Evolutionary conservation across 1,139 yeast genomes (phyloP).

Genomic region (Kodamaea derodonti): DNA sequence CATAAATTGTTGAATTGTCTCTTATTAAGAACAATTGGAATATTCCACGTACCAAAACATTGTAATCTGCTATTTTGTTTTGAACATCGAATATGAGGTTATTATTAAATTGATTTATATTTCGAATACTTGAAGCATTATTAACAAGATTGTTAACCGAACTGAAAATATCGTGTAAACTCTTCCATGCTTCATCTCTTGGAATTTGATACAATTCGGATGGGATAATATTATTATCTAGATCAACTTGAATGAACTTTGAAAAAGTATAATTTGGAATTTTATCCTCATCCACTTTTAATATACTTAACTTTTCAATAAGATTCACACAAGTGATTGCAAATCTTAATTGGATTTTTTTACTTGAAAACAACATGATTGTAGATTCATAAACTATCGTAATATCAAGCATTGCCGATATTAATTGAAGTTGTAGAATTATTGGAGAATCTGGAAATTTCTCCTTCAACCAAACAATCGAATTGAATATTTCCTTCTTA

Average conservation of each 20-base stretch:
- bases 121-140: constrained; percentile 20
- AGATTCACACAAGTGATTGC: constrained; percentile 1
- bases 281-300: constrained; percentile 4
- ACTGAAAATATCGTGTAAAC: constrained; percentile 32
- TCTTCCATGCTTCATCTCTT: constrained; percentile 23
- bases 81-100: constrained; percentile 34
- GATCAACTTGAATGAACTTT: constrained; percentile 51
- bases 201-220: constrained; percentile 30
- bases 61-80: constrained; percentile 24
- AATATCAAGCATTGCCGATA: constrained; percentile 24
- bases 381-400: constrained; percentile 23
- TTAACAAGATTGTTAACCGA: constrained; percentile 25
- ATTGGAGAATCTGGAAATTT: constrained; percentile 12
- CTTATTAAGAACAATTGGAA: constrained; percentile 59
- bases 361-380: constrained; percentile 5
- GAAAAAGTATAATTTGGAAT: constrained; percentile 33
- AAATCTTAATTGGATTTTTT: background rate
- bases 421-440: constrained; percentile 25
- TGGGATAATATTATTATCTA: constrained; percentile 60
- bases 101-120: constrained; percentile 31
- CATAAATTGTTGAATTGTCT: constrained; percentile 54
- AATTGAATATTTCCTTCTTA: background rate
- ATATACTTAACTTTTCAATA: constrained; percentile 11
- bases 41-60: constrained; percentile 58
- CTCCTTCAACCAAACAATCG: constrained; percentile 2